phyloP scores from a whole-genome alignment of 2,329 filamentous ascomycete species.

The Stagonosporopsis chrysanthemi region DNA sequence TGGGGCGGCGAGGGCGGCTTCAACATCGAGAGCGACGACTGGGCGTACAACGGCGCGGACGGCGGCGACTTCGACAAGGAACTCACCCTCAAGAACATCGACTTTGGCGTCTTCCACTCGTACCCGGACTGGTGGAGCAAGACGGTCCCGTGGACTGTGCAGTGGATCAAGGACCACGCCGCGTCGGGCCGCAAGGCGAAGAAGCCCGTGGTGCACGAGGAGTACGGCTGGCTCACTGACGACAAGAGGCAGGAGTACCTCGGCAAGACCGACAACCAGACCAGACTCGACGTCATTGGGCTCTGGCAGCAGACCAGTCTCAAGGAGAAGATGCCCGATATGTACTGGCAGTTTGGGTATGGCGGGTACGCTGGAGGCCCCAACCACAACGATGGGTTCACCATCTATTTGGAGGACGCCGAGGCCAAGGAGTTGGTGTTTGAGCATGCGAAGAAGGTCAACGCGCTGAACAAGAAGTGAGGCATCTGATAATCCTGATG shows the following conservation, averaged over 20 bases:
- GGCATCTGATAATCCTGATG: neutral
- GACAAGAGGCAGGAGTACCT: constrained; percentile 58
- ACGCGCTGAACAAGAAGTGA: constrained; percentile 28
- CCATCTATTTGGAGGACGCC: constrained; percentile 59
- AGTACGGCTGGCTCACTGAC: constrained; percentile 63
- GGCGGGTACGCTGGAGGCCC: constrained; percentile 60
- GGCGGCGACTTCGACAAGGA: constrained; percentile 64
- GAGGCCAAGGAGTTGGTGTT: constrained; percentile 32
- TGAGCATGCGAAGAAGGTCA: constrained; percentile 33
- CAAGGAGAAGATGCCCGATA: constrained; percentile 59
- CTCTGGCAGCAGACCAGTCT: constrained; percentile 60
- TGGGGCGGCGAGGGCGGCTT: constrained; percentile 59
- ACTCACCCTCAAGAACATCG: constrained; percentile 57
- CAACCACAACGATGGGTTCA: constrained; percentile 65
- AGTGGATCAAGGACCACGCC: constrained; percentile 64
- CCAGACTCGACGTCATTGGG: constrained; percentile 56
- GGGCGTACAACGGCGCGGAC: constrained; percentile 54
- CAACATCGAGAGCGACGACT: constrained; percentile 37
- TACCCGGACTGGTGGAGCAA: constrained; percentile 66
- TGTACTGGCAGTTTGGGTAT: constrained; percentile 66
- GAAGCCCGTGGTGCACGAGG: constrained; percentile 65
- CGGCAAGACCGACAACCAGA: constrained; percentile 54
- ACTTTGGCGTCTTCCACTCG: constrained; percentile 64
- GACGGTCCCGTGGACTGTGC: constrained; percentile 60
- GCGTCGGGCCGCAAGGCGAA: constrained; percentile 51